A percentile compares a stretch with the other conserved stretches of the same genome.
These are phyloP conservation scores for Conringia planisiliqua DNA, from an alignment of 345 rosid species.

Conservation along the genomic window DNA sequence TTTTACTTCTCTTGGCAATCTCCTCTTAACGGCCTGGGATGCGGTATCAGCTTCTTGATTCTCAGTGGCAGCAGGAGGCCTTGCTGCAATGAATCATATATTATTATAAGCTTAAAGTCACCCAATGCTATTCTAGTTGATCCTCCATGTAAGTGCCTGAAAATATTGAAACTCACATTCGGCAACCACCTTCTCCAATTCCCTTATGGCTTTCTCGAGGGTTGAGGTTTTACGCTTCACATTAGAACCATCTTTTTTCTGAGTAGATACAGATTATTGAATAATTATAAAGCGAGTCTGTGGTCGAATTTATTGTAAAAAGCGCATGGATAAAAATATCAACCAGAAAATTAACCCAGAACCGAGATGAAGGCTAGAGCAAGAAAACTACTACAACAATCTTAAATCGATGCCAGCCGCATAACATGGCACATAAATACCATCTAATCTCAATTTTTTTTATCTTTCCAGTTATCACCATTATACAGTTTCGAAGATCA, in stretches of 20 bases:
- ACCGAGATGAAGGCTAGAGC: constrained; percentile 15
- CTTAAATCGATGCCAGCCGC: not conserved
- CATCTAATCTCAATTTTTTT: not conserved
- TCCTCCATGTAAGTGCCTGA: not conserved
- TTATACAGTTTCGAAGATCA: not conserved
- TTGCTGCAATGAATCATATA: constrained; percentile 50
- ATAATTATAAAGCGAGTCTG: constrained; percentile 17
- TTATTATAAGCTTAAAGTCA: not conserved
- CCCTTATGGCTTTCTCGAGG: constrained; percentile 87
- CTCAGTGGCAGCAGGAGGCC: constrained; percentile 69
- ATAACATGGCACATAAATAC: not conserved
- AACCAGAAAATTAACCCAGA: not conserved
- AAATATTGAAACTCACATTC: constrained; percentile 51
- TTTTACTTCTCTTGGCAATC: constrained; percentile 78
- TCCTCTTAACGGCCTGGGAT: constrained; percentile 68
- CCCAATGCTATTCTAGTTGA: constrained; percentile 1
- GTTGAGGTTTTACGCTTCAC: constrained; percentile 54
- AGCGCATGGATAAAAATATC: not conserved
- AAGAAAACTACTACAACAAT: constrained; percentile 1
- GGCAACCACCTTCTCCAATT: constrained; percentile 82
- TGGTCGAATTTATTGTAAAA: not conserved
- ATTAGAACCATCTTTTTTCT: constrained; percentile 58
- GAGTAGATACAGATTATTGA: constrained; percentile 53
- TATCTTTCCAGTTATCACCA: not conserved
- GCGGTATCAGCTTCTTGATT: constrained; percentile 78